Evolutionary conservation across 495 filamentous ascomycete genomes (phyloP).

Genomic region (Staphylotrichum longicolle): DNA sequence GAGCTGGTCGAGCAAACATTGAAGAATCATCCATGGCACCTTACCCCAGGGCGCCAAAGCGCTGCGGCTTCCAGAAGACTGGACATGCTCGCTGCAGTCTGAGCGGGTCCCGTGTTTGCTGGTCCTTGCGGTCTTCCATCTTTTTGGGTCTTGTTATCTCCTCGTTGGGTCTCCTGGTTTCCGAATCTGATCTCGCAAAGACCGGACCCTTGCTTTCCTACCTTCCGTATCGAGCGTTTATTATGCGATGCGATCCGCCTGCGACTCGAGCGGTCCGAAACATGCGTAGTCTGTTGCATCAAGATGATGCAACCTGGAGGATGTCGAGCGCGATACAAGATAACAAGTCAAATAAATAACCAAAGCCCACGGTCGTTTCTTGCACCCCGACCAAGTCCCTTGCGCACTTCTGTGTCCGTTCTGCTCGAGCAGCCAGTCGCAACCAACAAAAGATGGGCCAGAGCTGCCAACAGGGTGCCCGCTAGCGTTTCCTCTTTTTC

Average conservation of each 20-base stretch:
- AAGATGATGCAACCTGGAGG: neutral
- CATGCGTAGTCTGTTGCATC: slow-evolving; percentile 15
- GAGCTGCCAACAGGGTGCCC: no score
- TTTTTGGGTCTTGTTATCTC: no score
- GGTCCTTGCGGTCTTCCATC: no score
- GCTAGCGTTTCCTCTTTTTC: neutral
- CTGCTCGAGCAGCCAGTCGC: neutral
- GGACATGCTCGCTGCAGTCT: no score
- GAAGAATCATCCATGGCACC: no score
- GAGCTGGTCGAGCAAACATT: slow-evolving; percentile 5
- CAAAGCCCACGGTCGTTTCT: no score
- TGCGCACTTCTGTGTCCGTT: no score
- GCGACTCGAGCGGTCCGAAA: slow-evolving; percentile 22
- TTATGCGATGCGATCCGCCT: neutral
- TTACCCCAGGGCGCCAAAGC: neutral
- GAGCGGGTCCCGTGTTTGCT: no score
- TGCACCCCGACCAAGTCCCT: no score
- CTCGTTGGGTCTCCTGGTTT: neutral
- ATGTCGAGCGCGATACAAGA: neutral
- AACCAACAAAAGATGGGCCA: neutral
- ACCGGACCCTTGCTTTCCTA: neutral
- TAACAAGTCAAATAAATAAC: neutral
- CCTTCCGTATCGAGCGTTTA: slow-evolving; percentile 8
- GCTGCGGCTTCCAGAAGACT: neutral
- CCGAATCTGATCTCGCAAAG: neutral